A percentile compares a stretch with the other conserved stretches of the same genome.
Evolutionary conservation across 805 yeast species (phyloP).

Genomic region (Kodamaea kakaduensis): DNA sequence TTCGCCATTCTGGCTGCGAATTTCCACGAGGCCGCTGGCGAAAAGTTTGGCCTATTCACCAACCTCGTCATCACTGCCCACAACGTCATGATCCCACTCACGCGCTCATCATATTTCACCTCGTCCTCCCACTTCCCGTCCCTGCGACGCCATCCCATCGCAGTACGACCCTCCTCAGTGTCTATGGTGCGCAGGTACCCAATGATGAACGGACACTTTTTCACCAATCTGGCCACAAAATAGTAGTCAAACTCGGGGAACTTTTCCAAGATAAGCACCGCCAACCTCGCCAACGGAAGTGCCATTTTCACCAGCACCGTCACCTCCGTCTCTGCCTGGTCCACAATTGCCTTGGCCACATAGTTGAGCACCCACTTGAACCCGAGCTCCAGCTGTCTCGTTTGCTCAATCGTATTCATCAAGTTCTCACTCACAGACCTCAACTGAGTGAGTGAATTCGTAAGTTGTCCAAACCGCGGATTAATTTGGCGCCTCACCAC

Average conservation of each 20-base stretch:
- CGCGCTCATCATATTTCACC: constrained; percentile 73
- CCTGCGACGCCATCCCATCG: constrained; percentile 79
- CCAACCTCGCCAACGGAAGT: constrained; percentile 68
- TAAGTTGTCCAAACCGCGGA: constrained; percentile 89
- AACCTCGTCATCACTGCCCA: constrained; percentile 69
- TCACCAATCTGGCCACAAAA: constrained; percentile 75
- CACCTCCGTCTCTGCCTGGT: constrained; percentile 92
- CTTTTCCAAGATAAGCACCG: constrained; percentile 48
- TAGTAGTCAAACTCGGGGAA: constrained; percentile 51
- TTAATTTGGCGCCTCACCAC: constrained; percentile 72
- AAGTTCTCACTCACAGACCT: constrained; percentile 49
- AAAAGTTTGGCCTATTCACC: constrained; percentile 17
- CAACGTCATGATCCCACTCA: constrained; percentile 80
- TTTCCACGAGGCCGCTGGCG: constrained; percentile 52
- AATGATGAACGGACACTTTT: constrained; percentile 84
- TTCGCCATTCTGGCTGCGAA: constrained; percentile 72
- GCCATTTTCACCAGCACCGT: constrained; percentile 75
- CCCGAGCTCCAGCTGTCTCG: constrained; percentile 48
- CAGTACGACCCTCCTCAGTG: constrained; percentile 73
- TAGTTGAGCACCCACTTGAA: constrained; percentile 75
- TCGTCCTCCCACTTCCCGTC: constrained; percentile 56
- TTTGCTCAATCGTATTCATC: constrained; percentile 42
- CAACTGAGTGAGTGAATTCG: constrained; percentile 64
- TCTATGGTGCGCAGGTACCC: constrained; percentile 76
- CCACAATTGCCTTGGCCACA: constrained; percentile 77